phyloP scores from a whole-genome alignment of 768 basidiomycete species.

The Dacryopinax spathularia region DNA sequence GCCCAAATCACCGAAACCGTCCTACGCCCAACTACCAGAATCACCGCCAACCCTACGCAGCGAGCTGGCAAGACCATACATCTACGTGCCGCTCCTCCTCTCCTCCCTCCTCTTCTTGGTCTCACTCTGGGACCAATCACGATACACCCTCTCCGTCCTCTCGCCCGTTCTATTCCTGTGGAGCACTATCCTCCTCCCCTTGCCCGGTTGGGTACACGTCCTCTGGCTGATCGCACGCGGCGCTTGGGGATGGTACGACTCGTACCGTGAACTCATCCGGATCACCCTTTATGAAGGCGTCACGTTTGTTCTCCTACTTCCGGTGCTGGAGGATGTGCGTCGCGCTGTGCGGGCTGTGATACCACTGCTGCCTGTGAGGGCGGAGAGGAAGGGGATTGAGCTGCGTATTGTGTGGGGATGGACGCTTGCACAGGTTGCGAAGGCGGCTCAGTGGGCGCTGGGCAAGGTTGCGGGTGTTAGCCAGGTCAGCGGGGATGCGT shows the following conservation, averaged over 20 bases:
- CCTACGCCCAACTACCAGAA: neutral
- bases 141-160: neutral
- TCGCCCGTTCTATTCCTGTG: neutral
- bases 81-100: neutral
- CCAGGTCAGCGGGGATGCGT: neutral
- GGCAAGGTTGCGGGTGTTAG: neutral
- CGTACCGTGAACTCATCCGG: neutral
- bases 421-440: neutral
- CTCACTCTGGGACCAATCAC: slow-evolving; percentile 1
- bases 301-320: neutral
- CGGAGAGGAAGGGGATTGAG: neutral
- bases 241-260: neutral
- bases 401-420: neutral
- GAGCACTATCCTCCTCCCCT: neutral
- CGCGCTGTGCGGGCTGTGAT: neutral
- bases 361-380: neutral
- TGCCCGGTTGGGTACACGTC: neutral
- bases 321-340: neutral
- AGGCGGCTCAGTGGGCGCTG: neutral
- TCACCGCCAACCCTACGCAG: neutral
- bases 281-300: neutral
- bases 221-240: neutral
- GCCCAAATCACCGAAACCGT: too few relatives aligned
- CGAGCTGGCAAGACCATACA: neutral
- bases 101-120: neutral